phyloP scores from a whole-genome alignment of 257 asterid genomes.

The Penstemon davidsonii region DNA sequence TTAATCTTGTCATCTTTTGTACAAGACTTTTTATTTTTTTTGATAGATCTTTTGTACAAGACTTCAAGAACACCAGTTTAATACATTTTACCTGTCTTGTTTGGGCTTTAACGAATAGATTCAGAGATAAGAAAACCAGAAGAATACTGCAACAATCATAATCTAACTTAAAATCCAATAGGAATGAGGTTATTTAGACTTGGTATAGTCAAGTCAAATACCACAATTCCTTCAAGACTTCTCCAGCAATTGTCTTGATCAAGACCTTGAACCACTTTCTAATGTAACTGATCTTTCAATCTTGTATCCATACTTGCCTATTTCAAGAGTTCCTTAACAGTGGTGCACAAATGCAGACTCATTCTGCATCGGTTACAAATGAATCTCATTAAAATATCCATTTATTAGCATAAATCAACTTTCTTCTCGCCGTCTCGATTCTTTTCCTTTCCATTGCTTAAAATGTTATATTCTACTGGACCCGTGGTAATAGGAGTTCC shows the following conservation, averaged over 20 bases:
- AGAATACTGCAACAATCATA: background rate
- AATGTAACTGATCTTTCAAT: constrained; percentile 11
- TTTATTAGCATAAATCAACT: constrained; percentile 8
- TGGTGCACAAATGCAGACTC: background rate
- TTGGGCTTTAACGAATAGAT: background rate
- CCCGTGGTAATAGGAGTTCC: constrained; percentile 11
- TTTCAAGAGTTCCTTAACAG: background rate
- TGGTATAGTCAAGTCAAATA: constrained; percentile 10
- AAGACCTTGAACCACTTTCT: constrained; percentile 13
- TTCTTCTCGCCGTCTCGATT: background rate
- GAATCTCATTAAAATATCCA: background rate
- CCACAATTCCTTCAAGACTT: background rate
- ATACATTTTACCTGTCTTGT: background rate
- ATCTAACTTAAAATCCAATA: constrained; percentile 11
- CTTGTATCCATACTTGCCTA: background rate
- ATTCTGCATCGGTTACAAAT: constrained; percentile 8
- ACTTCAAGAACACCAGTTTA: background rate
- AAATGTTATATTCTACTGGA: constrained; percentile 7
- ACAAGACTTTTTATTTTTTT: background rate
- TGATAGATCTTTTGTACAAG: background rate
- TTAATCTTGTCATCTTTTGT: background rate
- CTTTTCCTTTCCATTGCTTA: constrained; percentile 20
- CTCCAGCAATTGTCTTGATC: background rate
- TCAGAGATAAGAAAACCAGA: background rate
- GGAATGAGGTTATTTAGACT: constrained; percentile 13